phyloP scores from a whole-genome alignment of 2,329 filamentous ascomycete species.

The Blastomyces parvus region DNA sequence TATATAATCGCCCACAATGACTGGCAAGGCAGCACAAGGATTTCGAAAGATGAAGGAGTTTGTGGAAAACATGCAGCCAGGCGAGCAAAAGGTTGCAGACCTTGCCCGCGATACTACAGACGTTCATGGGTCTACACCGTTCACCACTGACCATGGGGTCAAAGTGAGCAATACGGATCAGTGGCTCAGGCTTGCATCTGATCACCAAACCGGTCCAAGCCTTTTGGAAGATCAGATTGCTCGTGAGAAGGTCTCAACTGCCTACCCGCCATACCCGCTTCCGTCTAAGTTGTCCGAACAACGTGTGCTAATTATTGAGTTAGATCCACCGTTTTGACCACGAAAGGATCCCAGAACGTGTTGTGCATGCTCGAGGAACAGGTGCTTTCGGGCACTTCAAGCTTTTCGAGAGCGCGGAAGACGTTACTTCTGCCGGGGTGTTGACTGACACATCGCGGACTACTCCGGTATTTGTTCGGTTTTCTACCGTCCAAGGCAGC shows the following conservation, averaged over 20 bases:
- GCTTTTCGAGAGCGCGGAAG: constrained; percentile 52
- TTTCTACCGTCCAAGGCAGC: constrained; percentile 69
- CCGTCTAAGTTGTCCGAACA: not conserved
- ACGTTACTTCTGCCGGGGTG: constrained; percentile 55
- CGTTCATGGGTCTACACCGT: constrained; percentile 47
- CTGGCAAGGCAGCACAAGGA: constrained; percentile 22
- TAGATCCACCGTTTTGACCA: constrained; percentile 60
- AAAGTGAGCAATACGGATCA: constrained; percentile 65
- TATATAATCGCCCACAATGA: constrained; percentile 17
- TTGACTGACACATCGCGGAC: constrained; percentile 58
- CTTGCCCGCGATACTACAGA: constrained; percentile 51
- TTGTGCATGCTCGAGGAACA: constrained; percentile 57
- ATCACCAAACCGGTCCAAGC: constrained; percentile 55
- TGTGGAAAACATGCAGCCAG: constrained; percentile 17
- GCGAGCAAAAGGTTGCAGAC: constrained; percentile 50
- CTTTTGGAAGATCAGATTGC: constrained; percentile 63
- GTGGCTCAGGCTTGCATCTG: constrained; percentile 59
- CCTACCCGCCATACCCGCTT: not conserved
- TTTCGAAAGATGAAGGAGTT: constrained; percentile 25
- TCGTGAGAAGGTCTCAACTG: constrained; percentile 56
- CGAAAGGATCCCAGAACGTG: constrained; percentile 58
- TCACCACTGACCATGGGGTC: constrained; percentile 70
- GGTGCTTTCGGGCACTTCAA: constrained; percentile 60
- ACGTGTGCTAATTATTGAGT: not conserved
- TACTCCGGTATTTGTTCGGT: constrained; percentile 59